Evolutionary conservation across 495 filamentous ascomycete species (phyloP).

Genomic region (Choiromyces venosus): DNA sequence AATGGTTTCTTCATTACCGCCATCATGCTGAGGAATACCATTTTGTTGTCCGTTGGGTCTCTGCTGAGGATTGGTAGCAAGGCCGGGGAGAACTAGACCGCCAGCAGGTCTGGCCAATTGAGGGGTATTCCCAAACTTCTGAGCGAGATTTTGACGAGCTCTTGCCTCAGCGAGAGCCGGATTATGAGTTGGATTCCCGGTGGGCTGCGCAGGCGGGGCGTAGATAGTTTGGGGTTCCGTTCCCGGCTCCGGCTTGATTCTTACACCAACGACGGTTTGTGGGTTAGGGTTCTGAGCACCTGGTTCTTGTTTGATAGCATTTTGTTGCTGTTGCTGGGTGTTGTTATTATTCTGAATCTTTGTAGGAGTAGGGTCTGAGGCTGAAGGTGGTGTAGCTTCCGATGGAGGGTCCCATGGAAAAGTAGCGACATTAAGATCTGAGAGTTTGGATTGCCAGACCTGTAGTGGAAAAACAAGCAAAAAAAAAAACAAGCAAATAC

Average conservation of each 20-base stretch:
- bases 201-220: slow-evolving; percentile 23
- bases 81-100: slow-evolving; percentile 34
- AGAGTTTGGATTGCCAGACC: slow-evolving; percentile 90
- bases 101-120: slow-evolving; percentile 32
- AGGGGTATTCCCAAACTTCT: slow-evolving; percentile 53
- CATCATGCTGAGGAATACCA: slow-evolving; percentile 64
- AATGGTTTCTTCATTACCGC: slow-evolving; percentile 54
- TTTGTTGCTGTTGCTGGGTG: slow-evolving; percentile 32
- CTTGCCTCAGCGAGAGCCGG: slow-evolving; percentile 43
- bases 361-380: slow-evolving; percentile 43
- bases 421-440: slow-evolving; percentile 68
- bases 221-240: slow-evolving; percentile 46
- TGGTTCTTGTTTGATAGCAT: slow-evolving; percentile 41
- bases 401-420: slow-evolving; percentile 91
- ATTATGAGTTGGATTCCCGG: slow-evolving; percentile 40
- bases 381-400: slow-evolving; percentile 51
- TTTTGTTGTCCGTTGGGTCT: slow-evolving; percentile 45
- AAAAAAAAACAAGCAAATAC: slow-evolving; percentile 42
- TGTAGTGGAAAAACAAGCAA: slow-evolving; percentile 44
- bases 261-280: slow-evolving; percentile 45
- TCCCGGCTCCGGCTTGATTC: slow-evolving; percentile 74
- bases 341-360: slow-evolving; percentile 39
- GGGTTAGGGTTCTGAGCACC: slow-evolving; percentile 38
- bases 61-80: slow-evolving; percentile 38
- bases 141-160: slow-evolving; percentile 46